Base-by-base conservation (phyloP, 2,329 filamentous ascomycete genomes). In the Fusarium tricinctum region DNA sequence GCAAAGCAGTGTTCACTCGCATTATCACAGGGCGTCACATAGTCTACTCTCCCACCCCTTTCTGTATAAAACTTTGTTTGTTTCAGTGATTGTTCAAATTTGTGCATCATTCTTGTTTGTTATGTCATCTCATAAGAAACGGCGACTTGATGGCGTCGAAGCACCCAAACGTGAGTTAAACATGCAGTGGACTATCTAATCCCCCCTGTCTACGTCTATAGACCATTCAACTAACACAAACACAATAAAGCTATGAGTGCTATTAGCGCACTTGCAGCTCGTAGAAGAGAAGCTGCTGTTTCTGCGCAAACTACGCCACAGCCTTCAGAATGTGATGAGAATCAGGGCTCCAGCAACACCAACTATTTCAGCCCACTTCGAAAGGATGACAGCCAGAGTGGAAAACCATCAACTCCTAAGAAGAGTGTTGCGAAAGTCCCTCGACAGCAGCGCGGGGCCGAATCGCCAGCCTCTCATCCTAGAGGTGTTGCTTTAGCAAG, bases 261-360 rank as follows among this genome's bases (percentile, higher is more conserved):
- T n/a, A 66, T 80, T n/a, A 80, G 77, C 62, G 78, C 79, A 8
- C 66, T 81, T 20, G 76, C 78, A 33, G 79, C 78, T 60, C 74
- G 78, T 15, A 74, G 78, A 30, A 76, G 73, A 50, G 72, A 69
- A 47, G 66, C 65, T 33, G 60, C 65, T 13, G 52, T 66, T 17
- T 39, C 68, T 33, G 46, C 66, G 15, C 45, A 58, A 45, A 20
- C 62, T 51, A 38, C 42, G 12, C 50, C 64, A 26, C n/a, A 56
- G 26, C 35, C 42, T 15, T 44, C 66, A 43, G 70, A 71, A 23
- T 38, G 53, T 23, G 74, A 75, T 7, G 68, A 74, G 32, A 53
- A 66, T 38, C 61, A 67, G 17, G 26, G 57, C 28, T 47, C 58
- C 14, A 67, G 58, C 22, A 73, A 67, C 47, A 55, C 66, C 47